Evolutionary conservation across 805 yeast species (phyloP).

Genomic region (Scheffersomyces coipomensis): DNA sequence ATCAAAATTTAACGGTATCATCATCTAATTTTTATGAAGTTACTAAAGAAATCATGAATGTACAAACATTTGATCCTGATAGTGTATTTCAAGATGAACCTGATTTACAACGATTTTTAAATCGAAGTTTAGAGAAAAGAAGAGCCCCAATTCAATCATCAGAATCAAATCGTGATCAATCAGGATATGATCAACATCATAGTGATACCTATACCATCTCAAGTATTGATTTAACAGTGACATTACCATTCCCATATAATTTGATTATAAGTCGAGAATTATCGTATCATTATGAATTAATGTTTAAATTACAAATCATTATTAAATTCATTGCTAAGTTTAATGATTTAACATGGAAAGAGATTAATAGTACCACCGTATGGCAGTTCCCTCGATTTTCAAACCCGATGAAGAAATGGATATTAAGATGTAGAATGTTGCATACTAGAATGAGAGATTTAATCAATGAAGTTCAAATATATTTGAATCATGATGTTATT

Average conservation of each 20-base stretch:
- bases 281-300: constrained; percentile 72
- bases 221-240: constrained; percentile 52
- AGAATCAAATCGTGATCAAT: neutral
- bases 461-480: constrained; percentile 52
- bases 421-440: constrained; percentile 51
- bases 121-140: constrained; percentile 35
- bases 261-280: constrained; percentile 69
- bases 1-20: constrained; percentile 40
- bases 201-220: constrained; percentile 45
- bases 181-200: constrained; percentile 20
- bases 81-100: constrained; percentile 33
- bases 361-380: constrained; percentile 57
- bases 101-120: constrained; percentile 43
- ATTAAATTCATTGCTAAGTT: constrained; percentile 61
- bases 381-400: constrained; percentile 60
- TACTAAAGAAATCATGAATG: constrained; percentile 49
- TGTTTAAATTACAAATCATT: constrained; percentile 68
- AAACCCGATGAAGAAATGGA: constrained; percentile 48
- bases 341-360: constrained; percentile 70
- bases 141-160: constrained; percentile 2
- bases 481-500: constrained; percentile 58
- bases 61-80: constrained; percentile 55
- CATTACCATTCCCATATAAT: constrained; percentile 87
- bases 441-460: constrained; percentile 59
- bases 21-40: constrained; percentile 43